Evolutionary conservation across 1,284 basidiomycete genomes (phyloP).

Genomic region (Erythrobasidium hasegawianum): DNA sequence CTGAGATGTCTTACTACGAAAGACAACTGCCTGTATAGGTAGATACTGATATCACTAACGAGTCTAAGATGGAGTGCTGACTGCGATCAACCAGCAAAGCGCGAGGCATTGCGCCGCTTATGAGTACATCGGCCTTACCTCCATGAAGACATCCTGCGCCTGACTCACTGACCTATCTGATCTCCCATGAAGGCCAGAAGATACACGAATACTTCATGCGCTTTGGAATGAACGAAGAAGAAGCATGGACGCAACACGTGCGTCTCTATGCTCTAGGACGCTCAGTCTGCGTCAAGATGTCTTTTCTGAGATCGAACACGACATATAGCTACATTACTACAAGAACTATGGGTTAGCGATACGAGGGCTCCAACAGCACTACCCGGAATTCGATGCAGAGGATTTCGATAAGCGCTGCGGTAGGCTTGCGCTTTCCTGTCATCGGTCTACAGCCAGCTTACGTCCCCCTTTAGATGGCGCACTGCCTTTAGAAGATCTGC

Average conservation of each 20-base stretch:
- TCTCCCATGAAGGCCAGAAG: constrained; percentile 16
- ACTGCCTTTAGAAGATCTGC: constrained; percentile 23
- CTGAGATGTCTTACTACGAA: neutral
- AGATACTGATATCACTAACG: neutral
- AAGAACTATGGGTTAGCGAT: constrained; percentile 33
- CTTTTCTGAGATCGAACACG: neutral
- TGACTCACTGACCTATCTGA: too few species aligned
- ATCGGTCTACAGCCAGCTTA: too few species aligned
- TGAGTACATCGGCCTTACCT: constrained; percentile 28
- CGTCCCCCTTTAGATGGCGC: constrained; percentile 8
- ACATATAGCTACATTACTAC: constrained; percentile 25
- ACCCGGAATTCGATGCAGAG: constrained; percentile 29
- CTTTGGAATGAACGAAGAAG: constrained; percentile 18
- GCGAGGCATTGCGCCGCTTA: constrained; percentile 28
- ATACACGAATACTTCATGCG: constrained; percentile 33
- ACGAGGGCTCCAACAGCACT: constrained; percentile 28
- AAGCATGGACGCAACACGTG: constrained; percentile 32
- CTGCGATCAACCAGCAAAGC: constrained; percentile 9
- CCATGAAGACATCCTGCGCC: too few species aligned
- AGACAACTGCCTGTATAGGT: constrained; percentile 36
- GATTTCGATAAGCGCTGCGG: constrained; percentile 31
- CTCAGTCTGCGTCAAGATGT: too few species aligned
- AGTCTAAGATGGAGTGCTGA: too few species aligned
- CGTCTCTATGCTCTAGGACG: too few species aligned
- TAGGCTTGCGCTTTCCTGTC: too few species aligned